phyloP scores from a whole-genome alignment of 1,284 basidiomycete genomes.

The Ustilago lituana region DNA sequence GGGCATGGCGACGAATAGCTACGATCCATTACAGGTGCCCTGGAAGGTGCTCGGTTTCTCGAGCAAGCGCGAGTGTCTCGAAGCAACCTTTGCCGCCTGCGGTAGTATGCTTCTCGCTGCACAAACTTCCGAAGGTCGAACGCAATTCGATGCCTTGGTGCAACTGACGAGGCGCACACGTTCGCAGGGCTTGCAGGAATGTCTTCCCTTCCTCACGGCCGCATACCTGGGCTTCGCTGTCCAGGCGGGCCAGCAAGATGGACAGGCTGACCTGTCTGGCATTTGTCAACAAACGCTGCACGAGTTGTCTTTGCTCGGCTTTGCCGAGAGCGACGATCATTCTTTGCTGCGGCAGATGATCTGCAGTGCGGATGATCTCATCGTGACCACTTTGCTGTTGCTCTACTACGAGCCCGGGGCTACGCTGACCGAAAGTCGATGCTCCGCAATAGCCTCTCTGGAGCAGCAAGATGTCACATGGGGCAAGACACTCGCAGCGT shows the following conservation, averaged over 20 bases:
- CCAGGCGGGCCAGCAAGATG: constrained; percentile 54
- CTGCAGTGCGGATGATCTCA: constrained; percentile 20
- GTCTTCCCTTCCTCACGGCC: constrained; percentile 79
- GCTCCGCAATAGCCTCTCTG: constrained; percentile 3
- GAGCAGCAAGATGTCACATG: constrained; percentile 5
- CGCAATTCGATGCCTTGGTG: constrained; percentile 75
- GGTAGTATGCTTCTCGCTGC: constrained; percentile 50
- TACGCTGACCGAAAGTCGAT: constrained; percentile 7
- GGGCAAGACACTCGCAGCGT: constrained; percentile 7
- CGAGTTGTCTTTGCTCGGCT: constrained; percentile 18
- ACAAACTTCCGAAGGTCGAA: constrained; percentile 67
- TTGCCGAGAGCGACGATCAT: constrained; percentile 8
- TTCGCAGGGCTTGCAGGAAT: constrained; percentile 73
- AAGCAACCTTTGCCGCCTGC: constrained; percentile 28
- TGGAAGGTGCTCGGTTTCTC: constrained; percentile 78
- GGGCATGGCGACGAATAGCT: constrained; percentile 58
- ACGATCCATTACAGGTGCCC: constrained; percentile 76
- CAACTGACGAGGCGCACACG: constrained; percentile 72
- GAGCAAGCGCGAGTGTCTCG: constrained; percentile 69
- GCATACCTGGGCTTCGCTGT: constrained; percentile 73
- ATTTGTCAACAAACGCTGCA: constrained; percentile 13
- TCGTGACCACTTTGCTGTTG: constrained; percentile 17
- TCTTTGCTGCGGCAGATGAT: constrained; percentile 19
- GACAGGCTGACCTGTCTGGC: neutral
- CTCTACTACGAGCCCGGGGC: constrained; percentile 27